A percentile compares a stretch with the other conserved stretches of the same genome.
Conservation (phyloP, 2,329 filamentous ascomycete species). For the Epichloe baconii region DNA sequence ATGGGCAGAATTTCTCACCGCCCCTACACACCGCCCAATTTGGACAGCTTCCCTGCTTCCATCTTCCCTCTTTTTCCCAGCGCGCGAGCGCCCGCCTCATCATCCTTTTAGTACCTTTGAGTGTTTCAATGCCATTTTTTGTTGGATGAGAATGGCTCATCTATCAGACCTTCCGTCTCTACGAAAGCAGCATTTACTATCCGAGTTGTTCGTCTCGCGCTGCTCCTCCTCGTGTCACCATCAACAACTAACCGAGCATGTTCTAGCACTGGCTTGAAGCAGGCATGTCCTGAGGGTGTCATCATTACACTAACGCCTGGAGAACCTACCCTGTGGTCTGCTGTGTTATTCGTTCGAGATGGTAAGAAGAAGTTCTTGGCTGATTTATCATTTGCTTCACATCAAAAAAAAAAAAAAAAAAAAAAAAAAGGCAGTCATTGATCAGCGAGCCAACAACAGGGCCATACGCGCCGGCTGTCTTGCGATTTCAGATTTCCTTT, state of each 20-base stretch:
- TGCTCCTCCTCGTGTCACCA: background rate
- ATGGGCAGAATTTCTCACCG: slow-evolving; percentile 13
- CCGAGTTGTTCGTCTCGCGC: slow-evolving; percentile 57
- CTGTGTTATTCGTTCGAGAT: slow-evolving; percentile 82
- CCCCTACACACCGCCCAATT: slow-evolving; percentile 4
- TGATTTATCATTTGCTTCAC: background rate
- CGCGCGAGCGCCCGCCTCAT: background rate
- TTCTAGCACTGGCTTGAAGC: slow-evolving; percentile 61
- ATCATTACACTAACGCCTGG: slow-evolving; percentile 76
- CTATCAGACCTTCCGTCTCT: slow-evolving; percentile 40
- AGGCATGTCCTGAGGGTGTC: slow-evolving; percentile 72
- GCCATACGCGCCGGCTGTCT: slow-evolving; percentile 74
- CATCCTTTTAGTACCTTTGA: background rate
- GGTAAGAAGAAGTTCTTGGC: slow-evolving; percentile 34
- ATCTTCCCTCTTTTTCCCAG: background rate
- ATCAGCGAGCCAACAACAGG: slow-evolving; percentile 36
- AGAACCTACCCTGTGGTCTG: slow-evolving; percentile 72
- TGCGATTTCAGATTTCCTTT: slow-evolving; percentile 85
- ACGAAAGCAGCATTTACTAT: slow-evolving; percentile 61
- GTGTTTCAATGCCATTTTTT: background rate
- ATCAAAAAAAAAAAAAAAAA: background rate
- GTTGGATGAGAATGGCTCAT: slow-evolving; percentile 7
- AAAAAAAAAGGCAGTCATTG: background rate
- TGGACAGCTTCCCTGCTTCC: background rate
- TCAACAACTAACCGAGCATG: background rate